phyloP scores from a whole-genome alignment of 1,284 basidiomycete genomes.

The Ganoderma leucocontextum region DNA sequence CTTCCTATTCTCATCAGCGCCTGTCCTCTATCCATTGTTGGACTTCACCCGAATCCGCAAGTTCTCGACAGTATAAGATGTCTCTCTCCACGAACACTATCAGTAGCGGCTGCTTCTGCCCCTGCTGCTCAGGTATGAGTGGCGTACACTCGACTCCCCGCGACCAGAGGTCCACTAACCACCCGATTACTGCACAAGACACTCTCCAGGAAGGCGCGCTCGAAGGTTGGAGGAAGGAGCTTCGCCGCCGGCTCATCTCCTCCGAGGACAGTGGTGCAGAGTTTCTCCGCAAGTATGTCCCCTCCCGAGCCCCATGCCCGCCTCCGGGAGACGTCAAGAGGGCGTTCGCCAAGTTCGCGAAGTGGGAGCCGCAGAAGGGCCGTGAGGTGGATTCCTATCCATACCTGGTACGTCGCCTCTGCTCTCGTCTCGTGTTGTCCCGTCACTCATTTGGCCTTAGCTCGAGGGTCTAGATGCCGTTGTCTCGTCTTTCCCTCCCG shows the following conservation, averaged over 20 bases:
- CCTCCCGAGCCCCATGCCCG: neutral
- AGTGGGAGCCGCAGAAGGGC: neutral
- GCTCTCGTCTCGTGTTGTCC: neutral
- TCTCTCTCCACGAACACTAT: neutral
- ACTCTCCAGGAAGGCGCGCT: neutral
- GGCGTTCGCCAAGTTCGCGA: neutral
- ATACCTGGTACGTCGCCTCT: too few relatives aligned
- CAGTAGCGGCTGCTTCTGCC: neutral
- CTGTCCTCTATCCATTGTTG: neutral
- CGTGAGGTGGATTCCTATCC: neutral
- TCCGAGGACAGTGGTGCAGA: neutral
- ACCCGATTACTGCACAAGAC: neutral
- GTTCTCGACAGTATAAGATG: neutral
- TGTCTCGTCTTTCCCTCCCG: slow-evolving; percentile 9
- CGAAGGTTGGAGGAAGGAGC: neutral
- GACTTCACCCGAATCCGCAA: neutral
- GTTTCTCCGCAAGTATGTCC: neutral
- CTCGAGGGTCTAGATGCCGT: neutral
- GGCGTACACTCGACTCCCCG: neutral
- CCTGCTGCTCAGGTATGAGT: slow-evolving; percentile 2
- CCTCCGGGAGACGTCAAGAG: neutral
- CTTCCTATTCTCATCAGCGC: neutral
- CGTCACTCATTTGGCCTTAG: neutral
- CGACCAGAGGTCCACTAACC: neutral
- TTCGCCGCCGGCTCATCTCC: neutral